Evolutionary conservation across 495 filamentous ascomycete species (phyloP).

Genomic region (Lentithecium fluviatile): DNA sequence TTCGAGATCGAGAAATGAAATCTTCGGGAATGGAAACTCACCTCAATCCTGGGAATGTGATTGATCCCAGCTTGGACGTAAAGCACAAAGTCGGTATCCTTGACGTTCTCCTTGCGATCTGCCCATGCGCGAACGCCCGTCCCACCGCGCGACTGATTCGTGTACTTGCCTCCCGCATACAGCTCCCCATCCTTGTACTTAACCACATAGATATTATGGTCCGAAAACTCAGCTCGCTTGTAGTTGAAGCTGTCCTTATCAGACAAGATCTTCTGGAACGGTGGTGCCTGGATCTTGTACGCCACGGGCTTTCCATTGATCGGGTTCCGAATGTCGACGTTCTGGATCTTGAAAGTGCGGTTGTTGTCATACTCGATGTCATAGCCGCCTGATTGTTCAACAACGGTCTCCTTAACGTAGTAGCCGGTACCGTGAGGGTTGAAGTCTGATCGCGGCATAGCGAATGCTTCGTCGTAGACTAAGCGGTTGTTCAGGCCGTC

Average conservation of each 20-base stretch:
- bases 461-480: slow-evolving; percentile 68
- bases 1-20: slow-evolving; percentile 22
- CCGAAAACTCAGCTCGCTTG: slow-evolving; percentile 77
- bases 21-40: background rate
- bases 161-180: slow-evolving; percentile 81
- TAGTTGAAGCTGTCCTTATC: slow-evolving; percentile 65
- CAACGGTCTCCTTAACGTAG: slow-evolving; percentile 58
- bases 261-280: slow-evolving; percentile 79
- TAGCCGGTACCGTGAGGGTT: slow-evolving; percentile 84
- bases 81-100: slow-evolving; percentile 47
- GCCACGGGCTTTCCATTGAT: slow-evolving; percentile 74
- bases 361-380: slow-evolving; percentile 63
- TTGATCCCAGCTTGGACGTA: slow-evolving; percentile 50
- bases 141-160: slow-evolving; percentile 74
- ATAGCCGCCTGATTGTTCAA: slow-evolving; percentile 60
- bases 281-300: slow-evolving; percentile 73
- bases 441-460: slow-evolving; percentile 69
- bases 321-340: slow-evolving; percentile 56
- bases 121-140: slow-evolving; percentile 48
- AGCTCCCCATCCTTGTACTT: slow-evolving; percentile 75
- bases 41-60: slow-evolving; percentile 42
- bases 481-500: slow-evolving; percentile 72
- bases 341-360: slow-evolving; percentile 80
- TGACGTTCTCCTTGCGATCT: slow-evolving; percentile 43
- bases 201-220: slow-evolving; percentile 79